Base-by-base conservation (phyloP, 1,284 basidiomycete species). In the Pseudozyma tsukubaensis region DNA sequence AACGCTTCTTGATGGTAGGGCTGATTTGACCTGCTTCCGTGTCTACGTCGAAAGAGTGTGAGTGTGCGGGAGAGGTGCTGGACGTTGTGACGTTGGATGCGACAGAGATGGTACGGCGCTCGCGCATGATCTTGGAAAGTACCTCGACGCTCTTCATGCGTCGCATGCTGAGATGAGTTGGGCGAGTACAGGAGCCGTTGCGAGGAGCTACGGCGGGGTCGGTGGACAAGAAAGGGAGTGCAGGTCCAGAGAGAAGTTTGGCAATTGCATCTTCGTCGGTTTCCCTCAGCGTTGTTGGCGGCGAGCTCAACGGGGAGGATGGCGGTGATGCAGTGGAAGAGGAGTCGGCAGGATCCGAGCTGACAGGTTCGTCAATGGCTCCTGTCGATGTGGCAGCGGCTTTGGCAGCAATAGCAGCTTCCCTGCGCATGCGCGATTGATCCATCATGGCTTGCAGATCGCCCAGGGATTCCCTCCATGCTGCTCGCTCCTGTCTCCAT, bases 71-170 rank as follows among this genome's bases (percentile, higher is more conserved):
- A 1, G 37, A 12, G 2, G 45, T 35, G 34, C 40, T 36, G n/a
- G n/a, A n/a, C n/a, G n/a, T n/a, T n/a, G n/a, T n/a, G n/a, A n/a
- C n/a, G 34, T 36, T n/a, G 10, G 51, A 11, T 12, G 49, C 24
- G 18, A 34, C n/a, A 16, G 40, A 47, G 50, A 67, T 21, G 49
- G 60, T 48, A 32, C 62, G 62, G 5, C 61, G 61, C 21, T 69
- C 65, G 19, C 58, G 53, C 14, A 77, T 57, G 52, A 72, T 65
- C 45, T 68, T 69, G 64, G 52, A 52, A 24, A 77, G 67, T 32
- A 72, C 65, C 39, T 77, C 75, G 58, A 77, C 69, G 44, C 62
- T 67, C 52, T 74, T 71, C 67, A 74, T 74, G 7, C 71, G 56
- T 40, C 67, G 56, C 52, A 76, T 57, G 40, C 65, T 67, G 34